Percentiles rank a stretch among this genome's conserved stretches.
Evolutionary conservation across 768 basidiomycete genomes (phyloP).

Genomic region (Mycena haematopus): DNA sequence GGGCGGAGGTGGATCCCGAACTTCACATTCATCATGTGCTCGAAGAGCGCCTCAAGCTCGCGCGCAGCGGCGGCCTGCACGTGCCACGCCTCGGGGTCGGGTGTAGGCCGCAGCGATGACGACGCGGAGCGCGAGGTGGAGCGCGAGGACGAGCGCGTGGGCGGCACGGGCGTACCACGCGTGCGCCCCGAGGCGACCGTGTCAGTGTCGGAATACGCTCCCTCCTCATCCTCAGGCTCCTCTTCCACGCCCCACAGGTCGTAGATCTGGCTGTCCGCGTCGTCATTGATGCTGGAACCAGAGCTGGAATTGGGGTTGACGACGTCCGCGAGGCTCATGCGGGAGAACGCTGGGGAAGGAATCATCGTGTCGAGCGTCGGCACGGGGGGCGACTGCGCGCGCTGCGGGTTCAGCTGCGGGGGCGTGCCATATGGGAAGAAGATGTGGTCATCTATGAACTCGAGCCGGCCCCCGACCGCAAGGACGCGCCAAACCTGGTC

Average conservation of each 20-base stretch:
- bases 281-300: conserved; percentile 3
- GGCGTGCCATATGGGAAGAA: conserved; percentile 48
- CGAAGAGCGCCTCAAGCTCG: conserved; percentile 63
- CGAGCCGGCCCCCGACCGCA: conserved; percentile 53
- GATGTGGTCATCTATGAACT: conserved; percentile 59
- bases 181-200: conserved; percentile 23
- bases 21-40: conserved; percentile 60
- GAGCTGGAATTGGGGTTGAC: conserved; percentile 4
- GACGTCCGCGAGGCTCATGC: conserved; percentile 26
- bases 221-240: conserved; percentile 12
- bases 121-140: conserved; percentile 8
- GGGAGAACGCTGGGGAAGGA: conserved; percentile 20
- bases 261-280: conserved; percentile 27
- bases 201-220: conserved; percentile 23
- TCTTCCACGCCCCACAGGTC: conserved; percentile 26
- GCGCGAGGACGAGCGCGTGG: conserved; percentile 14
- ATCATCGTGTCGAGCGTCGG: conserved; percentile 21
- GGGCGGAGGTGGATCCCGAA: conserved; percentile 61
- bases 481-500: conserved; percentile 54
- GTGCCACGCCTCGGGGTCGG: conserved; percentile 44
- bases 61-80: conserved; percentile 45
- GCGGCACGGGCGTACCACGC: conserved; percentile 5
- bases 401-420: conserved; percentile 5
- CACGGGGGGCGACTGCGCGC: not conserved
- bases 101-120: not conserved